These are phyloP conservation scores for Orbilia blumenaviensis DNA, from an alignment of 2,329 filamentous ascomycete species.

Conservation along the genomic window DNA sequence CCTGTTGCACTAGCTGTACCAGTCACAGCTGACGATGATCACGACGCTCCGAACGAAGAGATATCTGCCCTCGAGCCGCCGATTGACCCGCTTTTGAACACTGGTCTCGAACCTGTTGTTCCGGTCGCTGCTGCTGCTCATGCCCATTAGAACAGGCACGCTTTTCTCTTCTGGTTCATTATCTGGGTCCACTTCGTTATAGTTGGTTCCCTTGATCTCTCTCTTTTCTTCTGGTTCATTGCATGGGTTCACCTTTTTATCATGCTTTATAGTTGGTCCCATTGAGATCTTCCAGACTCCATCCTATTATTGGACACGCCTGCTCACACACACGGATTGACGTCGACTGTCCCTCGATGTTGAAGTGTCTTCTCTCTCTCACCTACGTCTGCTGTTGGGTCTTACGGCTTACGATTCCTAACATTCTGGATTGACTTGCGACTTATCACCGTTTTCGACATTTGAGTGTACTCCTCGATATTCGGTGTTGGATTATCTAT, in stretches of 20 bases:
- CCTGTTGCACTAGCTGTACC: not conserved
- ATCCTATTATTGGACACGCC: not conserved
- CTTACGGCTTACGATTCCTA: not conserved
- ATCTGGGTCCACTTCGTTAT: not conserved
- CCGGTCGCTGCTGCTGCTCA: slow-evolving; percentile 8
- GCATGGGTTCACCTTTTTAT: not conserved
- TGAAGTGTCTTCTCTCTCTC: too few relatives aligned
- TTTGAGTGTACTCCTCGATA: not conserved
- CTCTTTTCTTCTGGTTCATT: too few relatives aligned
- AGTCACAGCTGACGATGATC: not conserved
- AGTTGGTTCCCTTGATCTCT: slow-evolving; percentile 9
- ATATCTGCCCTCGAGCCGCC: not conserved
- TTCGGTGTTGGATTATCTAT: not conserved
- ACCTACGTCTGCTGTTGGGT: not conserved
- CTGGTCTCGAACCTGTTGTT: not conserved
- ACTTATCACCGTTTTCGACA: not conserved
- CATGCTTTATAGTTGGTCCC: not conserved
- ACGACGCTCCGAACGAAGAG: slow-evolving; percentile 2
- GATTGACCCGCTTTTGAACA: slow-evolving; percentile 39
- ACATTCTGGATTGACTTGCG: not conserved
- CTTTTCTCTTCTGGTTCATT: not conserved
- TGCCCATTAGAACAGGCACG: slow-evolving; percentile 1
- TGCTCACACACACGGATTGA: not conserved
- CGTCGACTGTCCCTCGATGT: not conserved
- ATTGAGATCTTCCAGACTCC: not conserved